Evolutionary conservation across 1,284 basidiomycete species (phyloP), one percentile per base, ranked within the genome.

Genomic region (Trichosporon inkin): DNA sequence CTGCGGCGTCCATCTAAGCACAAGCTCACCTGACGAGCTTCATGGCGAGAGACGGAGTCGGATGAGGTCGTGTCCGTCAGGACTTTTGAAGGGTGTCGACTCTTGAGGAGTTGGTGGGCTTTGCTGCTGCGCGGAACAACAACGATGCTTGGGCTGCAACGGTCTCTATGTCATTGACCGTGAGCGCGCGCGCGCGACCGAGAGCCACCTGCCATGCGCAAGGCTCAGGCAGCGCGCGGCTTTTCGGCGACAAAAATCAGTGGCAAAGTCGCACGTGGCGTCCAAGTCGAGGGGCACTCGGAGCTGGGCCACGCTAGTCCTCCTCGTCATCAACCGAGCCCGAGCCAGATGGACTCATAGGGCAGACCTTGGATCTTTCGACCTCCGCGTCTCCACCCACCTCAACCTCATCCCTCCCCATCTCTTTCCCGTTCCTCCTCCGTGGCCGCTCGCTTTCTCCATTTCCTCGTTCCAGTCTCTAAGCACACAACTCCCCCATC

Each of bases 21-120:
- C 17, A 2, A 28, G 40, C 72, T 49, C 67, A 79, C 78, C 79
- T 77, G 73, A 80, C 79, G 73, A 80, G 75, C 78, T 80, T 80
- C 79, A 80, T 80, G 60, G 51, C 78, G 75, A 65, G 70, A 72
- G 66, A 69, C 70, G 72, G 71, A 74, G 69, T 73, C 68, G 67
- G 70, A 70, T 62, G 65, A 41, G 41, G 53, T 57, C 44, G 44
- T 28, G 44, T 49, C 44, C 44, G 44, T 49, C 44, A 58, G 49
- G 55, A 38, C 39, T 52, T 58, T 47, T 39, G 57, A 24, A 55
- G 16, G 55, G 37, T 39, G 64, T 57, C 20, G 54, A 49, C 61
- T 61, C 62, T 55, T 53, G 34, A 35, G 49, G 63, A 59, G 55
- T 17, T 36, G 34, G 51, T 35, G 36, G 34, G 16, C 4, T 51